Evolutionary conservation across 257 asterid species (phyloP).

Genomic region (Nicotiana obtusifolia): DNA sequence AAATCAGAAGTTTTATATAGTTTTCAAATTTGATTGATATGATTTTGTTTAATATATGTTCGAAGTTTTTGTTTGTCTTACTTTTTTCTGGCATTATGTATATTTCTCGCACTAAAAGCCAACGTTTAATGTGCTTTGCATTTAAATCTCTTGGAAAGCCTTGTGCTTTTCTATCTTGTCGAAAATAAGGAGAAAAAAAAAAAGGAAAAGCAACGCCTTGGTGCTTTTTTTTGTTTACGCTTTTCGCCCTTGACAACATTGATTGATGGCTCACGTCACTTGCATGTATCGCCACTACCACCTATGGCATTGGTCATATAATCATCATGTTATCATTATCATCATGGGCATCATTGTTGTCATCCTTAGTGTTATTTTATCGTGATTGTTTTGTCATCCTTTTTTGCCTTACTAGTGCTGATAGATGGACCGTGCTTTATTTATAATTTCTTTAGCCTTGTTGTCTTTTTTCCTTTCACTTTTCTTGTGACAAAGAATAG

Average conservation of each 20-base stretch:
- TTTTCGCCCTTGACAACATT: not conserved
- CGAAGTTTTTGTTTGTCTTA: not conserved
- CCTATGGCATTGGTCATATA: not conserved
- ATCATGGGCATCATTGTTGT: not conserved
- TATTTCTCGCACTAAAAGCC: not conserved
- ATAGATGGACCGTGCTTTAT: too few relatives aligned
- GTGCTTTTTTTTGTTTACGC: not conserved
- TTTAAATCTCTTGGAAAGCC: not conserved
- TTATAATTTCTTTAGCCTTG: too few relatives aligned
- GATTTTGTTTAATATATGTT: not conserved
- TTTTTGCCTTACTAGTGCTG: not conserved
- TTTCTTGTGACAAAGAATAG: not conserved
- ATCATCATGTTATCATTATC: not conserved
- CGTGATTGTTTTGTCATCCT: not conserved
- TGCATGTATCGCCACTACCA: not conserved
- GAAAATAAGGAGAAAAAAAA: too few relatives aligned
- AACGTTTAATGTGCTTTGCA: not conserved
- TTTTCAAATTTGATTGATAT: not conserved
- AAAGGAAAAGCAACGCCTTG: not conserved
- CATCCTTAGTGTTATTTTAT: not conserved
- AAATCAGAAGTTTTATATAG: not conserved
- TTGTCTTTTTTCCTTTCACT: too few relatives aligned
- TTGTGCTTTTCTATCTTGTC: too few relatives aligned
- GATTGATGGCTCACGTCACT: not conserved
- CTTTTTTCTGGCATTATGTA: not conserved